A percentile compares a stretch with the other conserved stretches of the same genome.
Conservation (phyloP, 345 rosid species). For the Linum usitatissimum region DNA sequence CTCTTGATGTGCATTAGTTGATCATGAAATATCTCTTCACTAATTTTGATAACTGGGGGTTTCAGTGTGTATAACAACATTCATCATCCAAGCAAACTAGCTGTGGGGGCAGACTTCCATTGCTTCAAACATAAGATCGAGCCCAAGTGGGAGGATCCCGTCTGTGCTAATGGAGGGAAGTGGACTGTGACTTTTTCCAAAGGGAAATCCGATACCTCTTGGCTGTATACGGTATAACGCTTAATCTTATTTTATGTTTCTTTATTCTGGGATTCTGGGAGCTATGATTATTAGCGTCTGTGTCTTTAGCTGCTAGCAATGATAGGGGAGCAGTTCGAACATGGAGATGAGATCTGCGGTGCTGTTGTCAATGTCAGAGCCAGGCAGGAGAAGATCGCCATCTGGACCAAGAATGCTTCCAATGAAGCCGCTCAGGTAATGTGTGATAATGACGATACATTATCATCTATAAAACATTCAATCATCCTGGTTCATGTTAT, state of each 20-base stretch:
- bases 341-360: conserved; percentile 94
- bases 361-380: conserved; percentile 65
- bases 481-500: no score
- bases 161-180: conserved; percentile 89
- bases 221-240: conserved; percentile 60
- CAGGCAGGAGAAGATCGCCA: conserved; percentile 54
- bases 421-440: conserved; percentile 86
- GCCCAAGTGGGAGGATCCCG: conserved; percentile 97
- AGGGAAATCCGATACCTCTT: conserved; percentile 58
- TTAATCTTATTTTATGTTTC: background rate
- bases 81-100: conserved; percentile 60
- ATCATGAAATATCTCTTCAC: background rate
- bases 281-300: background rate
- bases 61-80: conserved; percentile 73
- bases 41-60: background rate
- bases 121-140: conserved; percentile 85
- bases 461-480: no score
- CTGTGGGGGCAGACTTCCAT: conserved; percentile 50
- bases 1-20: background rate
- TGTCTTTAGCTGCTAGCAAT: conserved; percentile 36
- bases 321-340: conserved; percentile 92
- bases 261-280: background rate
- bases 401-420: conserved; percentile 91
- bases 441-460: no score
- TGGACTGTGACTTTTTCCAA: conserved; percentile 50